Percentiles rank a stretch among this genome's conserved stretches.
These are phyloP conservation scores for Populus deltoides DNA, from an alignment of 345 rosid species.

Conservation along the genomic window DNA sequence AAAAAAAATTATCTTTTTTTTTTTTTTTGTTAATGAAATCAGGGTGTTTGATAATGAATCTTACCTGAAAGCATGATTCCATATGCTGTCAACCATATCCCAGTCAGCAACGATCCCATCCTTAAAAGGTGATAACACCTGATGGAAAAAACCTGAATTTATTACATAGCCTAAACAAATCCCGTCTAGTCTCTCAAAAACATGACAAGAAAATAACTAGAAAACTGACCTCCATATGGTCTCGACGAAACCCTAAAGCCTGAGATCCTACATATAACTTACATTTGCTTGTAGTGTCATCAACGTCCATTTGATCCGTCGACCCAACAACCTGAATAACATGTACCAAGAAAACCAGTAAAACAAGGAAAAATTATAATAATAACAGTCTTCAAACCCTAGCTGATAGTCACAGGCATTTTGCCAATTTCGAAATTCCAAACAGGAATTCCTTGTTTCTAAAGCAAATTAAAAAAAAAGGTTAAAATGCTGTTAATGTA, in stretches of 20 bases:
- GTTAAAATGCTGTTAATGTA: background rate
- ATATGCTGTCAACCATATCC: slow-evolving; percentile 90
- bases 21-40: background rate
- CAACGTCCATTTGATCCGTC: slow-evolving; percentile 87
- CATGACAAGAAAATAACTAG: background rate
- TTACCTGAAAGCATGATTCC: slow-evolving; percentile 97
- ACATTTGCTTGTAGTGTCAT: slow-evolving; percentile 51
- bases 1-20: background rate
- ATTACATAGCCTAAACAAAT: background rate
- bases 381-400: background rate
- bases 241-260: slow-evolving; percentile 77
- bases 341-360: background rate
- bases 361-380: background rate
- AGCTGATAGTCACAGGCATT: background rate
- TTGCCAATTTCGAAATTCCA: background rate
- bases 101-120: slow-evolving; percentile 93
- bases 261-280: slow-evolving; percentile 89
- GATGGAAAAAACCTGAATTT: slow-evolving; percentile 14
- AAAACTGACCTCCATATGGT: slow-evolving; percentile 84
- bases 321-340: slow-evolving; percentile 75
- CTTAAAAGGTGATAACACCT: slow-evolving; percentile 85
- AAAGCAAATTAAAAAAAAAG: background rate
- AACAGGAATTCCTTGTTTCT: background rate
- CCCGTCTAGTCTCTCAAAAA: background rate
- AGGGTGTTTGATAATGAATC: slow-evolving; percentile 5